phyloP scores from a whole-genome alignment of 371 early-diverging fungal species.

The Mucor piriformis region DNA sequence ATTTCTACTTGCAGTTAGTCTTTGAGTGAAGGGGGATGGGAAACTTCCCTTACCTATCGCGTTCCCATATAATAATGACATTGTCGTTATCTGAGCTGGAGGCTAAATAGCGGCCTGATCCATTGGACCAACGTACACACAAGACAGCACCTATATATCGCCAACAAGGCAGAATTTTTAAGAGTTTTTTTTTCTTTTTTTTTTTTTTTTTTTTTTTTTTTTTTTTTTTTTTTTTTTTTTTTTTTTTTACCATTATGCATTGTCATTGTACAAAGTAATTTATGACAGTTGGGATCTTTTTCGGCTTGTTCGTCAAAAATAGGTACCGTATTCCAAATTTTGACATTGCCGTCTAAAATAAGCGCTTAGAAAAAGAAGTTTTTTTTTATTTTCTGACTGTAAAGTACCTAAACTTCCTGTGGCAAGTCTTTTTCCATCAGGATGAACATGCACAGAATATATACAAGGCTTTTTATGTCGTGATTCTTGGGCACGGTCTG shows the following conservation, averaged over 20 bases:
- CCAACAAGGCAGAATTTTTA: too few relatives aligned
- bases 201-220: conserved; percentile 7
- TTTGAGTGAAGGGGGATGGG: too few relatives aligned
- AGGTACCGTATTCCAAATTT: conserved; percentile 80
- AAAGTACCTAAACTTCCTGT: conserved; percentile 87
- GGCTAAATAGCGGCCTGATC: conserved; percentile 79
- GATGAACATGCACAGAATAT: conserved; percentile 88
- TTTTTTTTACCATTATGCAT: conserved; percentile 75
- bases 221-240: not conserved
- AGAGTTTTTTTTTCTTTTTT: not conserved
- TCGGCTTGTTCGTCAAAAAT: conserved; percentile 62
- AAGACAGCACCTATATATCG: conserved; percentile 88
- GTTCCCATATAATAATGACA: conserved; percentile 91
- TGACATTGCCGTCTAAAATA: conserved; percentile 74
- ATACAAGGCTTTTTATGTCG: conserved; percentile 68
- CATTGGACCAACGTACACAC: conserved; percentile 87
- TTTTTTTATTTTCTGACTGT: not conserved
- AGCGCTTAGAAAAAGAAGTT: not conserved
- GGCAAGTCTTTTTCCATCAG: conserved; percentile 80
- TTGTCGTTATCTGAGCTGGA: conserved; percentile 87
- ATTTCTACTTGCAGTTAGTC: too few relatives aligned
- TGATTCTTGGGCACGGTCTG: conserved; percentile 17
- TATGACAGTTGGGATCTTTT: conserved; percentile 56
- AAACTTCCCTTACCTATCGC: conserved; percentile 63
- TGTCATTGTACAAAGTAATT: conserved; percentile 79